These are phyloP conservation scores for Eutrema yunnanense DNA, from an alignment of 345 rosid species.

Conservation along the genomic window DNA sequence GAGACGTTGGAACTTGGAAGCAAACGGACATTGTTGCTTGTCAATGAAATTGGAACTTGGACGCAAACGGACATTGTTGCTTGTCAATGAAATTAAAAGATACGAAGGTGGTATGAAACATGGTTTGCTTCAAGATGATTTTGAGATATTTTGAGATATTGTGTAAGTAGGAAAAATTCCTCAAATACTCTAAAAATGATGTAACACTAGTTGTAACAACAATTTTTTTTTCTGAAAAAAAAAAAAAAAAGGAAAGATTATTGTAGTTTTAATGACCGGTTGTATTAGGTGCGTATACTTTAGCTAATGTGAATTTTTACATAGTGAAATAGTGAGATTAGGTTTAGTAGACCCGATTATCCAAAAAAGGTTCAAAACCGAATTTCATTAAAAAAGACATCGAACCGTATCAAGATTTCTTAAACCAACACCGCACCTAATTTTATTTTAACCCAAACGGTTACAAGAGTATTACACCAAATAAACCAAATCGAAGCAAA, in stretches of 20 bases:
- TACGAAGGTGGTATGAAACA: too few relatives aligned
- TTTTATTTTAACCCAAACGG: too few relatives aligned
- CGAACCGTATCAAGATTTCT: neutral
- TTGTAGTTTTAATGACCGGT: neutral
- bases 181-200: too few relatives aligned
- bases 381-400: neutral
- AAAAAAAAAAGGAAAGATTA: neutral
- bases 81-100: too few relatives aligned
- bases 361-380: neutral
- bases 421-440: neutral
- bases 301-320: neutral
- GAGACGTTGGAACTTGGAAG: constrained; percentile 19
- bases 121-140: too few relatives aligned
- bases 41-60: neutral
- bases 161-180: too few relatives aligned
- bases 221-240: too few relatives aligned
- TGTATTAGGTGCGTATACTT: neutral
- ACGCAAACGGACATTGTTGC: too few relatives aligned
- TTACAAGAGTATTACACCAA: too few relatives aligned
- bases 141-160: too few relatives aligned
- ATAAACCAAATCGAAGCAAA: too few relatives aligned
- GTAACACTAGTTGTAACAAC: too few relatives aligned
- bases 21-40: constrained; percentile 10
- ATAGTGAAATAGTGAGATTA: neutral
- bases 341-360: neutral